Conservation (phyloP, 2,329 filamentous ascomycete species). For the Fusarium sp. region DNA sequence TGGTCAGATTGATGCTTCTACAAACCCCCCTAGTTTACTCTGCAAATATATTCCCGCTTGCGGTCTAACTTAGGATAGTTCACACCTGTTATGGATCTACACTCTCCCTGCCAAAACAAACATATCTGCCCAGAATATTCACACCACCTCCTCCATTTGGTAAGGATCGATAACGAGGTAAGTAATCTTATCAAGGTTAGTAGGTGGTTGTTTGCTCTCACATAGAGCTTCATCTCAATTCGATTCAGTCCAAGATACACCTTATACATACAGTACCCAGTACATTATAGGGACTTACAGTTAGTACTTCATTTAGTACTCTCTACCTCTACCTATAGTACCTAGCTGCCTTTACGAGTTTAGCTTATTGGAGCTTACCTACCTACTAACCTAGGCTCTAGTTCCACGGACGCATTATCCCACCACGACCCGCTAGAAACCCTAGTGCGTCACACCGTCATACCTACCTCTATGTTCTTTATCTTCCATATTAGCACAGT, state of each 20-base stretch:
- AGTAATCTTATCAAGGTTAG: too few species aligned
- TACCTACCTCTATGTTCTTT: conserved; percentile 8
- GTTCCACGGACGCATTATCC: conserved; percentile 29
- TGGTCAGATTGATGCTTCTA: not conserved
- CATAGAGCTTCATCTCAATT: conserved; percentile 16
- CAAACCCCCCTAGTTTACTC: not conserved
- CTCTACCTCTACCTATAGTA: not conserved
- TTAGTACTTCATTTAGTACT: not conserved
- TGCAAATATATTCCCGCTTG: not conserved
- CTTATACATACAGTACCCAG: too few species aligned
- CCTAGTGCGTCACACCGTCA: conserved; percentile 41
- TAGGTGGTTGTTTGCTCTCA: not conserved
- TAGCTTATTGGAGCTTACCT: conserved; percentile 19
- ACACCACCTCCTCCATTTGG: conserved; percentile 17
- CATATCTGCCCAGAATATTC: not conserved
- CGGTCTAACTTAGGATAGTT: not conserved
- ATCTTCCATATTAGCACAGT: not conserved
- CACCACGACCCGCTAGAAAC: conserved; percentile 26
- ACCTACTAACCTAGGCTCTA: not conserved
- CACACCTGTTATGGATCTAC: not conserved
- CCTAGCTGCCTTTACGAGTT: conserved; percentile 32
- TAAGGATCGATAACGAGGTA: conserved; percentile 6
- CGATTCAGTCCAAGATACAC: conserved; percentile 3
- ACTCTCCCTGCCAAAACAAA: not conserved
- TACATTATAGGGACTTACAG: not conserved